Evolutionary conservation across 2,329 filamentous ascomycete species (phyloP), one percentile per base, ranked within the genome.

Genomic region (Furcasterigmium furcatum): DNA sequence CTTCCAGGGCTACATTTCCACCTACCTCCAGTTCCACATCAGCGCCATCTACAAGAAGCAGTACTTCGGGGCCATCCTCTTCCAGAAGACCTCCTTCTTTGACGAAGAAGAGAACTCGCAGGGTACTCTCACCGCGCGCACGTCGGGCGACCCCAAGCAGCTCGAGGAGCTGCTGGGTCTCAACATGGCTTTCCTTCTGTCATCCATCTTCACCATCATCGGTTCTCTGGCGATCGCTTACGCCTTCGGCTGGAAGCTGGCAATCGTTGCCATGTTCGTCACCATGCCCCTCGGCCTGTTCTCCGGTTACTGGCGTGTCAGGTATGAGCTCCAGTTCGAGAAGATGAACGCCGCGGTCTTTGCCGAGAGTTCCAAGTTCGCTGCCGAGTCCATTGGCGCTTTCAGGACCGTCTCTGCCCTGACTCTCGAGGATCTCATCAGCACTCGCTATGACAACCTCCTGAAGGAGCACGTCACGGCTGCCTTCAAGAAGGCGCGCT

Each of bases 221-320:
- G 87, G 85, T 0, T 80, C 79, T 8, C 64, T 88, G 13, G 68
- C 76, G 36, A 85, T 91, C 43, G 75, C 84, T 1, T 90, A 88
- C 55, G 70, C 76, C 4, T 89, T 85, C 58, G 84, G 85, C 2
- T 91, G 88, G 88, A 91, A 90, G 60, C 71, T 92, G 9, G 80
- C 84, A 0, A 66, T 90, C 0, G 82, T 91, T 0, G 76, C 79
- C 0, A 67, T 82, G 9, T 85, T 81, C 53, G 79, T 86, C 9
- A 76, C 77, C 6, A 62, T 79, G 44, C 78, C 78, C 1, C 58
- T 81, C 19, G 67, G 72, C 38, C 52, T 80, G 4, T 45, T 61
- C 5, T 68, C 73, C 0, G 72, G 71, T 0, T 82, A 71, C 55
- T 76, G 70, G 61, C 72, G 77, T 2, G 64, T 80, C 52, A 72